Base-by-base conservation (phyloP, 106 monocot genomes). In the Apostasia ramifera region DNA sequence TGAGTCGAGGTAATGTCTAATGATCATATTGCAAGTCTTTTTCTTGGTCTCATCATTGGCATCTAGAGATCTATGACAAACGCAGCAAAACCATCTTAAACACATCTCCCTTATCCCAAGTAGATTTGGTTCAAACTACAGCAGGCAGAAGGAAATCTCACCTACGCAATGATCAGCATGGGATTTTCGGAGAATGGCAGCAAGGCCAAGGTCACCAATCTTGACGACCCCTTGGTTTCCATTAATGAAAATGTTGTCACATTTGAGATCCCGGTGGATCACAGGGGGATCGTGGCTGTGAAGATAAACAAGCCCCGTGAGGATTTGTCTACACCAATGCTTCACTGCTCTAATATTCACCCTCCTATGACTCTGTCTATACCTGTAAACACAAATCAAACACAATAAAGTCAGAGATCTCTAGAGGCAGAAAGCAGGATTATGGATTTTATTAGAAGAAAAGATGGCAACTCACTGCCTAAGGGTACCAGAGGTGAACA, bases 171-270 rank as follows among this genome's bases (percentile, higher is more conserved):
- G 86, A 8, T 78, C 89, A 15, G 89, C 92, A 57, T 85, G 82
- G 26, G 97, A 92, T 57, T 98, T 98, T 5, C 85, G 80, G 57
- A 89, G 92, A 44, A 98, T 90, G 40, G 89, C 97, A 6, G 92
- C 97, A 42, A 98, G 92, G 49, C 97, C 97, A 4, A 98, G 92
- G 56, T 98, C 97, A 5, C 97, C 97, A 26, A 98, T 98, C 77
- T 98, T 98, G 58, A 98, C 92, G 74, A 85, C 86, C n/a, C 97
- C 92, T 45, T 87, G 92, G 40, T 98, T 98, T 4, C 97, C 97
- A 80, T 98, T 98, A 54, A 98, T 87, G 85, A 98, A 98, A 59
- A 98, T 92, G 70, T 98, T 98, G 69, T 98, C 97, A 66, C 97
- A 98, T 77, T 98, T 98, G 71, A 98, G 87, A 66, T 92, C 97